Conservation (phyloP, 2,329 filamentous ascomycete genomes). For the Chrysosporium keratinophilum region DNA sequence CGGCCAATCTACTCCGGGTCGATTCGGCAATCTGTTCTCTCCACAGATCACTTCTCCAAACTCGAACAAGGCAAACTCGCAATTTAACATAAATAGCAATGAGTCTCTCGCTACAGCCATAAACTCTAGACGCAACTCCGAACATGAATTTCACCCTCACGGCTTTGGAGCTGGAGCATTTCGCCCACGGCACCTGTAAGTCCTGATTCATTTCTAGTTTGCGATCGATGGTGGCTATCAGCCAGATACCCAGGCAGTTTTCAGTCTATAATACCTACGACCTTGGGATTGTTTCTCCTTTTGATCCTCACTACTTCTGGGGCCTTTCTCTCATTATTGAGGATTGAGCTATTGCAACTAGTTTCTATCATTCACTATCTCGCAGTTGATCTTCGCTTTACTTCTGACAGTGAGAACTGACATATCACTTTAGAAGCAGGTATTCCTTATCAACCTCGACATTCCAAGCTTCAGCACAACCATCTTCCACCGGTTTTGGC, state of each 20-base stretch:
- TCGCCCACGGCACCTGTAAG: constrained; percentile 68
- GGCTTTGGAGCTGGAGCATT: constrained; percentile 52
- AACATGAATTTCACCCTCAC: constrained; percentile 63
- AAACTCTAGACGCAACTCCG: constrained; percentile 75
- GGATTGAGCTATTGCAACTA: neutral
- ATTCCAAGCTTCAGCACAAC: constrained; percentile 25
- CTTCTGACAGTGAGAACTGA: neutral
- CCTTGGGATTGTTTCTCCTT: neutral
- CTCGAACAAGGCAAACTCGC: constrained; percentile 4
- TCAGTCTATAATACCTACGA: too few species aligned
- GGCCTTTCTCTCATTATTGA: neutral
- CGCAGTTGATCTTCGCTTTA: constrained; percentile 1
- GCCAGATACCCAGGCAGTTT: neutral
- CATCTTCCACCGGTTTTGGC: constrained; percentile 20
- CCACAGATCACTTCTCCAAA: constrained; percentile 73
- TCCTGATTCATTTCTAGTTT: constrained; percentile 25
- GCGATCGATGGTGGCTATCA: neutral
- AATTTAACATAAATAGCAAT: neutral
- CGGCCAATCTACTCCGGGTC: constrained; percentile 67
- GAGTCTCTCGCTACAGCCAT: constrained; percentile 54
- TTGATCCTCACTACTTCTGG: neutral
- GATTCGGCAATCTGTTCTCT: constrained; percentile 58
- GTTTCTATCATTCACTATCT: neutral
- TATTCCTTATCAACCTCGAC: constrained; percentile 80
- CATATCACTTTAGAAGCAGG: constrained; percentile 47